Evolutionary conservation across 2,329 filamentous ascomycete species (phyloP).

Genomic region (Lachnellula subtilissima): DNA sequence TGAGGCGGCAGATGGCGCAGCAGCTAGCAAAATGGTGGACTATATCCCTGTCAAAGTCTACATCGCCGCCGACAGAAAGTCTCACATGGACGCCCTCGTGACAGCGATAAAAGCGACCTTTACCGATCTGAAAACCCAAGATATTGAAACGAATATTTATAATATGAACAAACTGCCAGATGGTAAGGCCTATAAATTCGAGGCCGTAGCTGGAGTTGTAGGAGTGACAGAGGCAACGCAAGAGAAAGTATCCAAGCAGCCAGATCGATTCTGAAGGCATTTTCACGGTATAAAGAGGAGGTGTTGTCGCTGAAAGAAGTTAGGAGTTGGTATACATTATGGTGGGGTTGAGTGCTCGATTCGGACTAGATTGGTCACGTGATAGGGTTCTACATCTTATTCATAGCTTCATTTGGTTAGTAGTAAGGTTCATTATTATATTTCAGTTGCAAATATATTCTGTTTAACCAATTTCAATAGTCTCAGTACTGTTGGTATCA

Average conservation of each 20-base stretch:
- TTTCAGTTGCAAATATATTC: too few species aligned
- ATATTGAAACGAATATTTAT: background rate
- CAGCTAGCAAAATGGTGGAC: background rate
- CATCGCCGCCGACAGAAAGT: background rate
- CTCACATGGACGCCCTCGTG: background rate
- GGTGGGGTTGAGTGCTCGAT: background rate
- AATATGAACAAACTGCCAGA: background rate
- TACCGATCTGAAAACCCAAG: background rate
- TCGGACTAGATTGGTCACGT: background rate
- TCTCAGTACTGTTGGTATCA: too few species aligned
- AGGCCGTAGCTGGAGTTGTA: slow-evolving; percentile 1
- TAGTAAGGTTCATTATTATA: background rate
- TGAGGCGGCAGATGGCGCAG: slow-evolving; percentile 3
- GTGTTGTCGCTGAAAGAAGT: background rate
- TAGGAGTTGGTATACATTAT: background rate
- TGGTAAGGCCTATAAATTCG: background rate
- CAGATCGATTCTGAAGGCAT: background rate
- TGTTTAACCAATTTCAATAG: too few species aligned
- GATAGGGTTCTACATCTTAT: background rate
- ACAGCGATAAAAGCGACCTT: background rate
- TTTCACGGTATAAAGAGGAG: background rate
- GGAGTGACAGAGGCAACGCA: background rate
- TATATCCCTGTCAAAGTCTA: background rate
- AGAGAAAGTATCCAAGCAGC: background rate
- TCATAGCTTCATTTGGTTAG: background rate